These are phyloP conservation scores for Diaporthe vaccinii DNA, from an alignment of 2,329 filamentous ascomycete genomes.

Conservation along the genomic window DNA sequence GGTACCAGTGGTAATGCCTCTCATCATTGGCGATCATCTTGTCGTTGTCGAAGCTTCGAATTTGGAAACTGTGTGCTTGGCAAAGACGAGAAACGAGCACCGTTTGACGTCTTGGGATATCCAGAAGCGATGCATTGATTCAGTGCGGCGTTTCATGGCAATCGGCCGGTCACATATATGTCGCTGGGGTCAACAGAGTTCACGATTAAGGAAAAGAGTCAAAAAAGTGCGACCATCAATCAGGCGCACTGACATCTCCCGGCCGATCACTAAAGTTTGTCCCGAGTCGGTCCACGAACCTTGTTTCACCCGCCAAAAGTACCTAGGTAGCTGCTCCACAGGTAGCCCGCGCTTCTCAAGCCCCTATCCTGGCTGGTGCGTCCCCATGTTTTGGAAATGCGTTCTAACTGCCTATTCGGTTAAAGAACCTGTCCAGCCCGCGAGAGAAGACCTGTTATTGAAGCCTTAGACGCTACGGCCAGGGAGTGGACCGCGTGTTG, in stretches of 20 bases:
- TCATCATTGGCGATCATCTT: background rate
- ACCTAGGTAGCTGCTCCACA: background rate
- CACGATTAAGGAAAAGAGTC: slow-evolving; percentile 35
- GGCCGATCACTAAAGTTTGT: slow-evolving; percentile 54
- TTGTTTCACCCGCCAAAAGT: slow-evolving; percentile 5
- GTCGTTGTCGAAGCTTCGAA: background rate
- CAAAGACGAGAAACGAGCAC: slow-evolving; percentile 13
- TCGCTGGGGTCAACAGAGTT: background rate
- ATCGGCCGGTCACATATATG: background rate
- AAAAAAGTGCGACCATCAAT: slow-evolving; percentile 40
- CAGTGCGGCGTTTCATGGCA: background rate
- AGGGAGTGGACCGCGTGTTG: background rate
- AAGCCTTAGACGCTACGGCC: background rate
- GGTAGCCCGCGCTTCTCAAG: background rate
- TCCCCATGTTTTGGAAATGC: slow-evolving; percentile 16
- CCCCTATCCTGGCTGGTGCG: background rate
- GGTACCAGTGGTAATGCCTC: background rate
- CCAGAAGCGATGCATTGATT: background rate
- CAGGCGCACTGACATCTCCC: slow-evolving; percentile 49
- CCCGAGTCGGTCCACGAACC: slow-evolving; percentile 3
- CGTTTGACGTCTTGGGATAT: background rate
- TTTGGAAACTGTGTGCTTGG: background rate
- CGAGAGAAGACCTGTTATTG: background rate
- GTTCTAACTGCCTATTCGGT: slow-evolving; percentile 14
- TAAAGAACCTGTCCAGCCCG: background rate